Evolutionary conservation across 2,329 filamentous ascomycete species (phyloP).

Genomic region (Diplodia sapinea): DNA sequence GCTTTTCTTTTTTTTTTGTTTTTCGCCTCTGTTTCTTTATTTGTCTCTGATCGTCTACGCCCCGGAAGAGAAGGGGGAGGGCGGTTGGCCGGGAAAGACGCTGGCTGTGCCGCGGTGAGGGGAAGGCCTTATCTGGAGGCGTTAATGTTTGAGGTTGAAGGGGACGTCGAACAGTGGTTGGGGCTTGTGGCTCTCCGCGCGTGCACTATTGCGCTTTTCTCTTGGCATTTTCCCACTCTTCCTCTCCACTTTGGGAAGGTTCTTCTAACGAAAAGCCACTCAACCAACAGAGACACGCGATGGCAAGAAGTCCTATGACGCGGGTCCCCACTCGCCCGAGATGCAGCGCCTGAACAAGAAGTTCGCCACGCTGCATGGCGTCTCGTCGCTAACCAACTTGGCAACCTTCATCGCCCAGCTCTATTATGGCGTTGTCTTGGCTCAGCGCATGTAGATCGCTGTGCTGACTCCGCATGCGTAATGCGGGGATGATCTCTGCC

Average conservation of each 20-base stretch:
- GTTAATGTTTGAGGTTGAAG: neutral
- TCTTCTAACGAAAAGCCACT: neutral
- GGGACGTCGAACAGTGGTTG: neutral
- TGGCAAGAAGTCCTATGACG: conserved; percentile 84
- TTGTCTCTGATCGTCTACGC: neutral
- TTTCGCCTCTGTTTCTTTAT: neutral
- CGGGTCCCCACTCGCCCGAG: conserved; percentile 78
- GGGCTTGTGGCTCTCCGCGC: neutral
- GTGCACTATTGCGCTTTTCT: neutral
- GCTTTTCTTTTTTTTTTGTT: neutral
- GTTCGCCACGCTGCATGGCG: conserved; percentile 80
- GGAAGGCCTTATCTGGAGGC: conserved; percentile 5
- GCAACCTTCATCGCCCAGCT: conserved; percentile 71
- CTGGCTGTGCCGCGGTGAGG: conserved; percentile 30
- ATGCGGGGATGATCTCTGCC: neutral
- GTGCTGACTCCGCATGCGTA: conserved; percentile 1
- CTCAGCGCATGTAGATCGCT: conserved; percentile 59
- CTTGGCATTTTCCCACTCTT: neutral
- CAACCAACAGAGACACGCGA: conserved; percentile 73
- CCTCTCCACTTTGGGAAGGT: neutral
- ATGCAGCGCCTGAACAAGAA: conserved; percentile 65
- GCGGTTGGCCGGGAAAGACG: conserved; percentile 35
- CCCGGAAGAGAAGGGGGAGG: conserved; percentile 54
- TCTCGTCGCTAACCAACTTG: conserved; percentile 81
- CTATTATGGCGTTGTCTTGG: conserved; percentile 78